Evolutionary conservation across 2,329 filamentous ascomycete genomes (phyloP), one percentile per base, ranked within the genome.

Genomic region (Beauveria sp.): DNA sequence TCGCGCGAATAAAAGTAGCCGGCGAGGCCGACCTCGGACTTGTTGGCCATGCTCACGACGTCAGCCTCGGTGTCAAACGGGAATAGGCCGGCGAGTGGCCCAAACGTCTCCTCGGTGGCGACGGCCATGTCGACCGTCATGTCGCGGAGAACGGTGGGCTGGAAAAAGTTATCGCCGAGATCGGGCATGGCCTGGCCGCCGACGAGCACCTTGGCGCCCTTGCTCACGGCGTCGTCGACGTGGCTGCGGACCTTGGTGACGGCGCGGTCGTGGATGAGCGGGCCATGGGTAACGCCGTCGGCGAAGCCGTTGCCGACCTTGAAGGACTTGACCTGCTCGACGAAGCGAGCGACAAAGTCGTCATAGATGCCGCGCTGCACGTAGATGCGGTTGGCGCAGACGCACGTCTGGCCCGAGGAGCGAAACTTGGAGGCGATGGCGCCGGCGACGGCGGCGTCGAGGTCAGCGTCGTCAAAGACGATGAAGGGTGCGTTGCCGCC

Each of bases 401-500:
- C 93, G 74, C 95, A 99, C 0, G 95, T 98, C 80, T 99, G 95
- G 42, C 95, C 95, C 0, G 91, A 96, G 43, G 88, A 91, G 60
- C 95, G 89, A 85, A 98, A 98, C 75, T 98, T 99, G 70, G 86
- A 93, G 26, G 87, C 79, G 59, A 98, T 84, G 53, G 92, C 92
- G 28, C 93, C 93, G 0, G 85, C 78, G 1, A 98, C 91, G 2
- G 95, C 95, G 5, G 80, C 78, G 63, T 97, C 93, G 22, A 98
- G 77, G 71, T 98, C 91, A 22, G 93, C 90, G 70, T 98, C 93
- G 70, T 98, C 92, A 70, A 98, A 98, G 40, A 98, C 91, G 66
- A 98, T 97, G 72, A 97, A 96, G 1, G 93, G 93, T 0, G 93
- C 90, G 73, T 98, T 98, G 53, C 93, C 95, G 60, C 93, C 93